These are phyloP conservation scores for Halenospora varia DNA, from an alignment of 495 filamentous ascomycete species.

Conservation along the genomic window DNA sequence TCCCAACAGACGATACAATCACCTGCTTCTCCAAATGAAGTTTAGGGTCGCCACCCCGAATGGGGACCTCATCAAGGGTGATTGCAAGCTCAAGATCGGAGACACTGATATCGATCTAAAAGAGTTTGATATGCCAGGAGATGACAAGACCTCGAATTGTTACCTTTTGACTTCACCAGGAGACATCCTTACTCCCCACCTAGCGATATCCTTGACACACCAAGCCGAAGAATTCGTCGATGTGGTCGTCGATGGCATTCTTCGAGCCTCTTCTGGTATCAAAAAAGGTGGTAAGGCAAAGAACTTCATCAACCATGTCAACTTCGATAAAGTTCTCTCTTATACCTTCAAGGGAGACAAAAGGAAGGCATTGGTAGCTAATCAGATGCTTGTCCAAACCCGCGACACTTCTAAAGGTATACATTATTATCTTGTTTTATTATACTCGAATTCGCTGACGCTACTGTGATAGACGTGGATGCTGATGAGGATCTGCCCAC, in stretches of 20 bases:
- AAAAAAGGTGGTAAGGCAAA: neutral
- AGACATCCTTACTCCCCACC: conserved; percentile 8
- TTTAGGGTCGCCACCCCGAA: neutral
- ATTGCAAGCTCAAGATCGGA: neutral
- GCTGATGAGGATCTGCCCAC: neutral
- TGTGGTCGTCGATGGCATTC: conserved; percentile 19
- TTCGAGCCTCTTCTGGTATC: conserved; percentile 3
- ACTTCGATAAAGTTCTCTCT: conserved; percentile 6
- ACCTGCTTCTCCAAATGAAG: too few relatives aligned
- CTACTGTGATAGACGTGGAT: neutral
- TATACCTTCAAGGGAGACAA: neutral
- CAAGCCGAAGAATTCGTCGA: conserved; percentile 12
- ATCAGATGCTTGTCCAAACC: conserved; percentile 9
- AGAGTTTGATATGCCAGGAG: neutral
- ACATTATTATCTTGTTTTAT: neutral
- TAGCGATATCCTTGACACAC: neutral
- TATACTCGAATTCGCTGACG: neutral
- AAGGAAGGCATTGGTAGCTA: neutral
- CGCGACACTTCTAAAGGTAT: conserved; percentile 10
- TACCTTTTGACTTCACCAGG: conserved; percentile 9
- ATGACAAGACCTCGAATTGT: conserved; percentile 4
- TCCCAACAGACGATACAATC: neutral
- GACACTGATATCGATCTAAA: neutral
- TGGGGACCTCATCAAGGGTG: neutral
- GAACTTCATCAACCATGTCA: neutral